Evolutionary conservation across 371 early-diverging fungal species (phyloP).

Genomic region (Mycotypha africana): DNA sequence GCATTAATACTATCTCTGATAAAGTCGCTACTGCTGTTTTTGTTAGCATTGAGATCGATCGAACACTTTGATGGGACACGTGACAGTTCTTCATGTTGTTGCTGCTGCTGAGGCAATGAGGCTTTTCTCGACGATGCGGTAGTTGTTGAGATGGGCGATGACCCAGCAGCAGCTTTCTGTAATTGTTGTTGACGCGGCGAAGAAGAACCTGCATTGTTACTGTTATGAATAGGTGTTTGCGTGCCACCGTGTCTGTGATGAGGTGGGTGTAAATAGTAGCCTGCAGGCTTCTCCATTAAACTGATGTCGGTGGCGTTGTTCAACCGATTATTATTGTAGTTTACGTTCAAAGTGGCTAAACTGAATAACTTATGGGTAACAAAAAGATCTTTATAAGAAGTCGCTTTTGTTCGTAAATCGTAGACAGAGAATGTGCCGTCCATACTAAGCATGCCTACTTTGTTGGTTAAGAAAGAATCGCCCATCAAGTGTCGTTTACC

Average conservation of each 20-base stretch:
- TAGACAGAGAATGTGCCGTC: slow-evolving; percentile 59
- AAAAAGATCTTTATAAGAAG: slow-evolving; percentile 45
- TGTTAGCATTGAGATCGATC: too few species aligned
- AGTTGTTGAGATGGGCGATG: too few species aligned
- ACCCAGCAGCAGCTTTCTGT: too few species aligned
- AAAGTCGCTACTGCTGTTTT: too few species aligned
- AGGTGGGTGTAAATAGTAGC: background rate
- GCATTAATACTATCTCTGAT: too few species aligned
- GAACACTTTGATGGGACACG: too few species aligned
- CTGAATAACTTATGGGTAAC: slow-evolving; percentile 61
- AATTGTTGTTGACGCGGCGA: too few species aligned
- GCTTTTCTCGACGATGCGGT: too few species aligned
- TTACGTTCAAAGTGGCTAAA: slow-evolving; percentile 51
- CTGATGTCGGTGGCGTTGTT: background rate
- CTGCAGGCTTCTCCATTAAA: background rate
- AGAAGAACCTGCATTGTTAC: too few species aligned
- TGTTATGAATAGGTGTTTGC: background rate
- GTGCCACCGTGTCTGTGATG: too few species aligned
- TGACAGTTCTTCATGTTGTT: too few species aligned
- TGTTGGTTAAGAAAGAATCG: slow-evolving; percentile 12
- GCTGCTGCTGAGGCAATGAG: too few species aligned
- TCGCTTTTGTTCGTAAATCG: slow-evolving; percentile 39
- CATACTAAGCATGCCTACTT: slow-evolving; percentile 59
- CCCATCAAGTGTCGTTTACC: slow-evolving; percentile 35
- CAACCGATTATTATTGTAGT: background rate